Base-by-base conservation (phyloP, 179 eudicot species). In the Silene noctiflora region DNA sequence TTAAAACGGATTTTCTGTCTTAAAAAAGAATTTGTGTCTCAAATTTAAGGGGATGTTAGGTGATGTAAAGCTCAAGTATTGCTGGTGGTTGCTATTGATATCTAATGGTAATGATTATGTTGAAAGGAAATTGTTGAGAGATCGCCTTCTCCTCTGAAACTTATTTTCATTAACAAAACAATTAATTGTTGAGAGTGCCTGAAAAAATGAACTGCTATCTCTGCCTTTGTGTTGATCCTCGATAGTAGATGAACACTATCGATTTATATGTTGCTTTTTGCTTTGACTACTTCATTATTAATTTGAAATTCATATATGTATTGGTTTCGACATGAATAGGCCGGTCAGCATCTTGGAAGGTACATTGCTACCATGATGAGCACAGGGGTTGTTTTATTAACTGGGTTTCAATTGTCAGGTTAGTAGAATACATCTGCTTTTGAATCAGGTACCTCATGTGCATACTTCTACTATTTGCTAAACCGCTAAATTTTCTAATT, bases 371-470 rank as follows among this genome's bases (percentile, higher is more conserved):
- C 96, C 17, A 92, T 94, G 96, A 86, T 89, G 87, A 87, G 97
- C 86, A 92, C 98, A 6, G 98, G 97, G 56, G 91, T 86, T 46
- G 82, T 94, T 71, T 83, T 94, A 75, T 33, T 88, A 59, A 80
- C 85, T 22, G 98, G 98, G 48, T 91, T 94, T 86, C 94, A 94
- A 81, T 75, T 94, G 76, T 90, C 97, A 82, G 98, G 98, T 94
- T 67, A 59, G 87, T 78, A 4, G 67, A 67, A 12, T 60, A 24
- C 68, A 31, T 42, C 48, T 72, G 25, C 20, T 20, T 56, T 42
- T 66, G 29, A 72, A 58, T 44, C 42, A n/a, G 24, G 58, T 46
- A 69, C 4, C 80, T 7, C n/a, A 8, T 48, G 17, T 48, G 31
- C 64, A 19, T 53, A 48, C 9, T 33, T 42, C 44, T 39, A 44